phyloP scores from a whole-genome alignment of 331 rosid species.

The Quercus phellos region DNA sequence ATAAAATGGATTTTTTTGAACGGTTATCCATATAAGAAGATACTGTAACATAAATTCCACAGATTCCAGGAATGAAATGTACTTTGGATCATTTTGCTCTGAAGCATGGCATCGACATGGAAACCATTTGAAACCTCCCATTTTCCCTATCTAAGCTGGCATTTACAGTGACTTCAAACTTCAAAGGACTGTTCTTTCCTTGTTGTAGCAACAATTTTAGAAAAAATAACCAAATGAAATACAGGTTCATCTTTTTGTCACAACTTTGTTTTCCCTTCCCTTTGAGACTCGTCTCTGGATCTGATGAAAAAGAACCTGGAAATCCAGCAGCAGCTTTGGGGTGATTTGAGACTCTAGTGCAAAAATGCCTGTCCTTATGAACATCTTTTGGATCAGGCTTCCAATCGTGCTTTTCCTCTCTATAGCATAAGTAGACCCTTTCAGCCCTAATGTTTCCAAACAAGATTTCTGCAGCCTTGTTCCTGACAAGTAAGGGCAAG shows the following conservation, averaged over 20 bases:
- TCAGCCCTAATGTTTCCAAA: slow-evolving; percentile 80
- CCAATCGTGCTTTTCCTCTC: slow-evolving; percentile 21
- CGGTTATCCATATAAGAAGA: not conserved
- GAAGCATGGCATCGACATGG: slow-evolving; percentile 49
- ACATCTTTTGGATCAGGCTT: slow-evolving; percentile 11
- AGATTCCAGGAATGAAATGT: not conserved
- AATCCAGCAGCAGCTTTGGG: slow-evolving; percentile 16
- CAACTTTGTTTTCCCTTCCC: slow-evolving; percentile 19
- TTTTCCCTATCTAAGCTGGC: slow-evolving; percentile 42
- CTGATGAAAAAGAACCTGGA: slow-evolving; percentile 24
- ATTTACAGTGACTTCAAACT: slow-evolving; percentile 49
- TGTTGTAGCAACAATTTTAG: slow-evolving; percentile 58
- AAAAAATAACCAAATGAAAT: slow-evolving; percentile 58
- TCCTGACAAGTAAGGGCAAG: slow-evolving; percentile 61
- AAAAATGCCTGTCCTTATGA: slow-evolving; percentile 3
- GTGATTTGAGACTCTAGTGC: not conserved
- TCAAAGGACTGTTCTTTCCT: slow-evolving; percentile 60
- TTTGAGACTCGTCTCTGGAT: slow-evolving; percentile 14
- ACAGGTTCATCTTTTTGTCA: slow-evolving; percentile 26
- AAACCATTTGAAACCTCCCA: slow-evolving; percentile 72
- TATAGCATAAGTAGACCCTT: slow-evolving; percentile 42
- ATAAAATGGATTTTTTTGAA: too few species aligned
- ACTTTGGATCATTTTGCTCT: slow-evolving; percentile 18
- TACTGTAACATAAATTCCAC: not conserved
- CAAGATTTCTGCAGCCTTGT: slow-evolving; percentile 70